Percentiles rank a stretch among this genome's conserved stretches.
These are phyloP conservation scores for Castanea mollissima DNA, from an alignment of 306 rosid genomes.

Conservation along the genomic window DNA sequence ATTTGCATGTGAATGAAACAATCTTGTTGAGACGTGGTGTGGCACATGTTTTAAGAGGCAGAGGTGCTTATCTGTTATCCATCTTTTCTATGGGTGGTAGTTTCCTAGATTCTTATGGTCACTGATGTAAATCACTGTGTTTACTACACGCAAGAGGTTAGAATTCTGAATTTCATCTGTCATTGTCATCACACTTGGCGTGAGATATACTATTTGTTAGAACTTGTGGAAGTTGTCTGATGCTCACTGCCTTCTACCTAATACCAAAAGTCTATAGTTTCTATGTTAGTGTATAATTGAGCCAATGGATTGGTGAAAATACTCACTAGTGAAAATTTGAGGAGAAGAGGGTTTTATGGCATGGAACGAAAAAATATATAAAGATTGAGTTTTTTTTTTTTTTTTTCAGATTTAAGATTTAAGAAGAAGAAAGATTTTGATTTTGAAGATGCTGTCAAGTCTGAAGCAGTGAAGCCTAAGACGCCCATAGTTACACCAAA, in stretches of 20 bases:
- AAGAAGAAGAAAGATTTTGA: too few relatives aligned
- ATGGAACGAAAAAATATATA: too few relatives aligned
- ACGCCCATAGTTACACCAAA: too few relatives aligned
- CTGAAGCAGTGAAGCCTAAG: too few relatives aligned
- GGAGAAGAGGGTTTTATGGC: too few relatives aligned
- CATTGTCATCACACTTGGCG: background rate
- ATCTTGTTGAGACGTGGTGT: conserved; percentile 23
- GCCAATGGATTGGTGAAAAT: too few relatives aligned
- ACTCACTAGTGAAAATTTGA: too few relatives aligned
- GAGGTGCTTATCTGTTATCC: conserved; percentile 43
- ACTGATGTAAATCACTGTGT: background rate
- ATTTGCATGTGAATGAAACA: conserved; percentile 15
- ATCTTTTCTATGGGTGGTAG: background rate
- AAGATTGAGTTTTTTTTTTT: too few relatives aligned
- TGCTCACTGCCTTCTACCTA: background rate
- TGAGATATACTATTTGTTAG: background rate
- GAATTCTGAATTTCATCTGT: background rate
- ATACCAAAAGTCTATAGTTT: background rate
- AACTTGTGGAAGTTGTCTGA: background rate
- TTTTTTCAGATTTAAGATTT: too few relatives aligned
- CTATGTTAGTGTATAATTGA: background rate
- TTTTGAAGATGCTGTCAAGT: too few relatives aligned
- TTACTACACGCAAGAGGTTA: background rate
- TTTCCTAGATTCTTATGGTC: background rate
- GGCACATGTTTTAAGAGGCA: conserved; percentile 38